Conservation (phyloP, 352 stramenopile species). For the Globisporangium takayamanum region DNA sequence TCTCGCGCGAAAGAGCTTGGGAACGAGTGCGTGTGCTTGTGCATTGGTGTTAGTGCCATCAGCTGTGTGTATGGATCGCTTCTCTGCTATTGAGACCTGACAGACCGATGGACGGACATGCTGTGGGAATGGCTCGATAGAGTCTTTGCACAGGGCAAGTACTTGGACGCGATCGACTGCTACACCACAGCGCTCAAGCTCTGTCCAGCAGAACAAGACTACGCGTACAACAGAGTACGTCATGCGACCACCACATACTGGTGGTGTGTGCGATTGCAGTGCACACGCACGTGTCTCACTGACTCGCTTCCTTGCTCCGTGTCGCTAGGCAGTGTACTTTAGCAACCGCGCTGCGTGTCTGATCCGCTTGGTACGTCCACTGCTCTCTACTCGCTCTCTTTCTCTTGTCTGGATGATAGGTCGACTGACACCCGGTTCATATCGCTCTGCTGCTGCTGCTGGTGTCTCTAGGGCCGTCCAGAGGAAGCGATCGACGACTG, state of each 20-base stretch:
- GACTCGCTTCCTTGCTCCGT: background rate
- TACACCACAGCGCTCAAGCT: slow-evolving; percentile 82
- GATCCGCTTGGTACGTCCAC: slow-evolving; percentile 36
- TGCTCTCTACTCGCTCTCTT: background rate
- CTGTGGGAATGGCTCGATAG: slow-evolving; percentile 18
- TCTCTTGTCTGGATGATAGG: background rate
- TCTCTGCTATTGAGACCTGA: background rate
- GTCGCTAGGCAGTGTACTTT: slow-evolving; percentile 69
- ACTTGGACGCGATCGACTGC: slow-evolving; percentile 77
- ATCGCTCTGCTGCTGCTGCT: background rate
- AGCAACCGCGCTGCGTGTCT: slow-evolving; percentile 82
- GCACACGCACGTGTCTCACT: background rate
- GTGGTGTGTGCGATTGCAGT: too few relatives aligned
- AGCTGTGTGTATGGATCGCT: background rate
- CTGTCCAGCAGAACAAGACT: slow-evolving; percentile 65
- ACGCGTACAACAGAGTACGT: slow-evolving; percentile 69
- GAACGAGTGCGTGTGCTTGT: slow-evolving; percentile 48
- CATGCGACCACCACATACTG: background rate
- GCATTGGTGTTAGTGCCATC: background rate
- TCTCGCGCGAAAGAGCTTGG: slow-evolving; percentile 77
- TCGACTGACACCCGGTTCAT: background rate
- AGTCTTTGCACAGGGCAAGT: slow-evolving; percentile 61
- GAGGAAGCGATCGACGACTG: slow-evolving; percentile 94
- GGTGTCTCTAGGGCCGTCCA: slow-evolving; percentile 26
- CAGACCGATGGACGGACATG: background rate